Evolutionary conservation across 225 moss, liverwort and hornwort genomes (phyloP).

Genomic region (Ulota crispa): DNA sequence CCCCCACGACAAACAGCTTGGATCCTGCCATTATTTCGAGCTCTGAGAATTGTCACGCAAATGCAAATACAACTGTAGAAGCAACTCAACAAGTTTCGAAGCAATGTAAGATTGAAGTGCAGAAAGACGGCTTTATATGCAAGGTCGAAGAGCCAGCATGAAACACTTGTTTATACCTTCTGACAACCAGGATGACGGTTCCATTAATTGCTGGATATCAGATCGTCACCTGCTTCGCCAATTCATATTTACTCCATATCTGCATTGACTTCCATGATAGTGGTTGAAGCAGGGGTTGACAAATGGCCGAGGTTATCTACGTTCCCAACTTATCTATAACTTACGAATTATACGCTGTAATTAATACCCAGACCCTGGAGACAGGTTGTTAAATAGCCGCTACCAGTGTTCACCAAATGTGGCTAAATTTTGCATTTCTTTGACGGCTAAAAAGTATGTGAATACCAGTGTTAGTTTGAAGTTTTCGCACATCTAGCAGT

Average conservation of each 20-base stretch:
- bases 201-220: background rate
- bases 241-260: background rate
- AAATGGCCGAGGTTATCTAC: background rate
- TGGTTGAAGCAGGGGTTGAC: background rate
- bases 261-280: conserved; percentile 4
- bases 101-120: background rate
- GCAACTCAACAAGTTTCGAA: background rate
- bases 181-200: background rate
- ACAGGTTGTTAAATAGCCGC: background rate
- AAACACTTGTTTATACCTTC: background rate
- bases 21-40: conserved; percentile 15
- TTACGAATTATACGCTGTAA: background rate
- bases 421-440: no score
- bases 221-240: conserved; percentile 14
- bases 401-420: no score
- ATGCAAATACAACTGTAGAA: background rate
- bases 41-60: background rate
- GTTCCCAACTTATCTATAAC: background rate
- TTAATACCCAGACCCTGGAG: background rate
- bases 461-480: no score
- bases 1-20: background rate
- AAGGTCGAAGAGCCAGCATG: background rate
- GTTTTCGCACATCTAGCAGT: no score
- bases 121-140: background rate
- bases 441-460: no score